phyloP scores from a whole-genome alignment of 2,329 filamentous ascomycete species.

The Cytospora leucostoma region DNA sequence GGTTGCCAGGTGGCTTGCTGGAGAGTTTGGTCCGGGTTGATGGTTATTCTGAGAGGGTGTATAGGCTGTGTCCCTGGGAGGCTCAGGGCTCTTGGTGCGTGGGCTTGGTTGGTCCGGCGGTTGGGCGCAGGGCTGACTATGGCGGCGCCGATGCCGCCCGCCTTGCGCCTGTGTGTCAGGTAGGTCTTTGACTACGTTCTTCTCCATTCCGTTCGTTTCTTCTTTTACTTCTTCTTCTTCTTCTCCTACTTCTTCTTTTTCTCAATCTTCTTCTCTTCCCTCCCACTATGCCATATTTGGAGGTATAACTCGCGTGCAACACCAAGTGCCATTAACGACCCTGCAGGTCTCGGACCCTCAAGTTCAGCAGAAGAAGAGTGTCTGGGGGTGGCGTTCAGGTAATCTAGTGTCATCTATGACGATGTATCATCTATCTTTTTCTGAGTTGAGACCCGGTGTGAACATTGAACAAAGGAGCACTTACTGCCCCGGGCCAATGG shows the following conservation, averaged over 20 bases:
- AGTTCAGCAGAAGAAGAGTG: too few species aligned
- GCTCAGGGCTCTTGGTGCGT: background rate
- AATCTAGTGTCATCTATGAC: too few species aligned
- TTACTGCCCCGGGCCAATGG: background rate
- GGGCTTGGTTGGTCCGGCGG: background rate
- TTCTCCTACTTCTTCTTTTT: background rate
- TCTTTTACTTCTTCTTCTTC: background rate
- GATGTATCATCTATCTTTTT: too few species aligned
- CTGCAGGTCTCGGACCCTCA: too few species aligned
- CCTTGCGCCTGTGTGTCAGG: constrained; percentile 4
- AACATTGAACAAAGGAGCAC: too few species aligned
- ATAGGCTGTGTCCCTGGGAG: constrained; percentile 13
- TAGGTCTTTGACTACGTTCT: background rate
- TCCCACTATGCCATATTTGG: too few species aligned
- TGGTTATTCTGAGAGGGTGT: constrained; percentile 18
- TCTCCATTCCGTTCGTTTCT: background rate
- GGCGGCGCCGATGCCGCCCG: constrained; percentile 23
- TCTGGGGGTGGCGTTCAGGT: too few species aligned
- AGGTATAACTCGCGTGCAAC: too few species aligned
- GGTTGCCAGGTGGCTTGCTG: constrained; percentile 1
- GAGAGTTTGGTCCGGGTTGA: too few species aligned
- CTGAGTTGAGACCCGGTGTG: too few species aligned
- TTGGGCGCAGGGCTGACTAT: constrained; percentile 22
- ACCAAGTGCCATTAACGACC: too few species aligned
- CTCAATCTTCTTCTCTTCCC: background rate